Evolutionary conservation across 108 stramenopile genomes (phyloP), one percentile per base, ranked within the genome.

Genomic region (Aurantiochytrium sp.): DNA sequence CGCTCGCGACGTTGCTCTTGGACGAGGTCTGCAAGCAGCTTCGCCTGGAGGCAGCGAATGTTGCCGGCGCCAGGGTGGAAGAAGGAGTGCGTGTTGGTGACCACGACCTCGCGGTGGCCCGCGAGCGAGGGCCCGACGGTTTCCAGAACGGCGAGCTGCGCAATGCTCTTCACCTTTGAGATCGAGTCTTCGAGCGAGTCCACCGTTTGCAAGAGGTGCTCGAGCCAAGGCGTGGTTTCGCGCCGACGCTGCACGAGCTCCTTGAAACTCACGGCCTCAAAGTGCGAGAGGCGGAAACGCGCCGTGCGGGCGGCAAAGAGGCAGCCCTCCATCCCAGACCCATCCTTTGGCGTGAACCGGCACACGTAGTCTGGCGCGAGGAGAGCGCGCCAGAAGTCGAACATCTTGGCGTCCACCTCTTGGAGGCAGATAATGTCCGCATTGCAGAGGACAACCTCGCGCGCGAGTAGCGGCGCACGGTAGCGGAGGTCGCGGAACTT

Each of bases 1-100:
- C 24, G 42, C 5, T 55, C 36, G 10, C 19, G 15, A 17, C 31
- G 31, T 54, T 54, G 15, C 17, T 27, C 52, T 34, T 65, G 32
- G 32, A 65, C 59, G 1, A 65, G 34, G 19, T 65, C 59, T 22
- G 37, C 27, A 4, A 86, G 19, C 0, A 54, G 4, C 36, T 54
- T 55, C 1, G 52, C 52, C 4, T 54, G 86, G 0, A 86, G 4
- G 36, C 15, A 17, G n/a, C 86, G 54, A 27, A 86, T 39, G 86
- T 54, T 32, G 1, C 54, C 54, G 12, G 86, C 86, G 8, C 86
- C 54, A 10, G 54, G 54, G n/a, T 54, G 54, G 24, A 86, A 86
- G 22, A 86, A 86, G 4, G 32, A 31, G 55, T 86, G 86, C 54
- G 86, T 86, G 32, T 86, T 86, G 30, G 55, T 34, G 39, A 86